These are phyloP conservation scores for Fusarium sp. DNA, from an alignment of 2,329 filamentous ascomycete species.

Conservation along the genomic window DNA sequence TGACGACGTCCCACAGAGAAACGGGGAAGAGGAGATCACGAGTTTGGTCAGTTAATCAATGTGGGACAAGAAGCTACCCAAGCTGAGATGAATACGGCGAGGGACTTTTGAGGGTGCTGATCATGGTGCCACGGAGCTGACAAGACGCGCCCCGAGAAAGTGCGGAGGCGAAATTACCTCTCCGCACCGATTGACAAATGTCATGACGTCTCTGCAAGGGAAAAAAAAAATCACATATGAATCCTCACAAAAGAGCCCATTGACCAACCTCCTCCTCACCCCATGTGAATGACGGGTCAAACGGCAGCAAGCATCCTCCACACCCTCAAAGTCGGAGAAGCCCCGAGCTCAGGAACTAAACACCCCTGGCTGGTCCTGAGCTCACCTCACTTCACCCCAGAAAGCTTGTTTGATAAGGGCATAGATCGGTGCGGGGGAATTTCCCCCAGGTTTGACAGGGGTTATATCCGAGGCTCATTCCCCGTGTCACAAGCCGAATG, in stretches of 20 bases:
- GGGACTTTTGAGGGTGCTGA: constrained; percentile 25
- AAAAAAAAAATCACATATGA: neutral
- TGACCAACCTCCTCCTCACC: neutral
- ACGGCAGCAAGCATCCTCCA: neutral
- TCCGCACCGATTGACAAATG: neutral
- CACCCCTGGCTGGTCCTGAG: neutral
- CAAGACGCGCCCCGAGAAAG: neutral
- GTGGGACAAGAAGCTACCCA: neutral
- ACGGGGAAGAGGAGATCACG: neutral
- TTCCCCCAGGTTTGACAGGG: constrained; percentile 14
- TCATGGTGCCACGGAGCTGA: neutral
- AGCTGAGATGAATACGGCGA: neutral
- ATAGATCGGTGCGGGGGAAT: constrained; percentile 25
- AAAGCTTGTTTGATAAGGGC: constrained; percentile 28
- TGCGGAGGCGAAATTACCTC: neutral
- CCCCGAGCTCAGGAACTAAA: neutral
- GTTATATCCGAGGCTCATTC: constrained; percentile 31
- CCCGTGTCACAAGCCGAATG: constrained; percentile 36
- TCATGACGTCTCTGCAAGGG: constrained; percentile 16
- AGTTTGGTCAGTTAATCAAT: neutral
- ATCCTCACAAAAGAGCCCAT: constrained; percentile 9
- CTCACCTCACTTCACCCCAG: neutral
- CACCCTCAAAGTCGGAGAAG: constrained; percentile 1
- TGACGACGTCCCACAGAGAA: neutral
- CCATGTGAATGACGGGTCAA: neutral